Percentiles rank a stretch among this genome's conserved stretches.
Conservation (phyloP, 2,329 filamentous ascomycete genomes). For the Cladophialophora bantiana region DNA sequence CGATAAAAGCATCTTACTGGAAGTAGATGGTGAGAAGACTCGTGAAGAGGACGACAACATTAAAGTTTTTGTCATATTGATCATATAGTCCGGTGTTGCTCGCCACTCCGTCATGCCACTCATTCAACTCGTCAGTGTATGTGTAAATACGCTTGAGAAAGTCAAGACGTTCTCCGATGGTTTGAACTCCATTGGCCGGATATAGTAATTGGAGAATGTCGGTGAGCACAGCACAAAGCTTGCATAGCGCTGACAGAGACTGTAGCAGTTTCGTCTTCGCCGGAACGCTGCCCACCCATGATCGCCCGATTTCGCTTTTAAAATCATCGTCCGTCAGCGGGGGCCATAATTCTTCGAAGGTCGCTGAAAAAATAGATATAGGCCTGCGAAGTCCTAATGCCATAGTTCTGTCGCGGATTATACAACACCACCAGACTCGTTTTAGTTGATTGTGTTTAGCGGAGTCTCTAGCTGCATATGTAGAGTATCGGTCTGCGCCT, state of each 20-base stretch:
- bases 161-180: neutral
- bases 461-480: conserved; percentile 41
- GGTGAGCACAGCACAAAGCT: conserved; percentile 4
- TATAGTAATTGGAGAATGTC: conserved; percentile 2
- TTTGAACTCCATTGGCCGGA: neutral
- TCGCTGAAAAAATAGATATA: conserved; percentile 1
- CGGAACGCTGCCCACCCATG: neutral
- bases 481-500: conserved; percentile 54
- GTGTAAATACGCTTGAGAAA: conserved; percentile 11
- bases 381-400: conserved; percentile 58
- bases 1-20: conserved; percentile 1
- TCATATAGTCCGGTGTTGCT: neutral
- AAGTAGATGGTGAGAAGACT: conserved; percentile 14
- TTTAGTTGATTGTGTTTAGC: conserved; percentile 51
- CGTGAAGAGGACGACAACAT: neutral
- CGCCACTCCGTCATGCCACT: conserved; percentile 2
- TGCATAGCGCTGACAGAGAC: conserved; percentile 1
- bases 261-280: neutral
- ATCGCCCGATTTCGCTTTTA: conserved; percentile 6
- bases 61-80: neutral
- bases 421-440: conserved; percentile 63
- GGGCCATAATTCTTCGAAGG: conserved; percentile 1
- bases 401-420: conserved; percentile 60
- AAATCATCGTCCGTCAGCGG: conserved; percentile 11
- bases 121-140: conserved; percentile 5